Evolutionary conservation across 1,284 basidiomycete species (phyloP).

Genomic region (Cutaneotrichosporon curvatum): DNA sequence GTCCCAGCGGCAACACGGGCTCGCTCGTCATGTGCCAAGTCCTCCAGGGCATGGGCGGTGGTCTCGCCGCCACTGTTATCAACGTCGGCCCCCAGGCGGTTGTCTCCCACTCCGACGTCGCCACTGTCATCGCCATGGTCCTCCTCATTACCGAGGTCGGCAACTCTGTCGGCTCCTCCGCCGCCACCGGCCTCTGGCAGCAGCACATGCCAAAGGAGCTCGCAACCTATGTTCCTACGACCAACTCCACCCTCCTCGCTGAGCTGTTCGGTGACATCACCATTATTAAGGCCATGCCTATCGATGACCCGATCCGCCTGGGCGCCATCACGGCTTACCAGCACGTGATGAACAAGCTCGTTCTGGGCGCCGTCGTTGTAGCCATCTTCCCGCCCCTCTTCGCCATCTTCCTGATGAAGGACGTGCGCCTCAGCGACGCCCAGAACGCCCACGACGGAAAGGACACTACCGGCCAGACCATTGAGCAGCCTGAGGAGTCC

Average conservation of each 20-base stretch:
- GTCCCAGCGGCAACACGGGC: constrained; percentile 52
- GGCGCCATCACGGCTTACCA: constrained; percentile 53
- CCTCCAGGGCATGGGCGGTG: constrained; percentile 48
- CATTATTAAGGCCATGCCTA: constrained; percentile 48
- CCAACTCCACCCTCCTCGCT: constrained; percentile 35
- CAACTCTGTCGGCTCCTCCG: constrained; percentile 50
- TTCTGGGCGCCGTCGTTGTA: constrained; percentile 37
- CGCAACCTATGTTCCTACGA: constrained; percentile 49
- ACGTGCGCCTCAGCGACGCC: constrained; percentile 46
- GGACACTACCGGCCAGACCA: constrained; percentile 26
- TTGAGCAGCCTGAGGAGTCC: constrained; percentile 11
- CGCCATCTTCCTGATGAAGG: constrained; percentile 40
- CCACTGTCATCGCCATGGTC: constrained; percentile 71
- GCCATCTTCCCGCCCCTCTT: constrained; percentile 43
- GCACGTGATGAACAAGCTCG: constrained; percentile 41
- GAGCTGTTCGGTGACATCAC: constrained; percentile 54
- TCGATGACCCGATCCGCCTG: constrained; percentile 53
- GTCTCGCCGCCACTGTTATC: constrained; percentile 61
- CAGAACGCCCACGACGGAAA: constrained; percentile 48
- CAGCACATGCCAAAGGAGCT: constrained; percentile 53
- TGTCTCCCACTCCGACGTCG: constrained; percentile 68
- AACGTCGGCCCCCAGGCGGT: constrained; percentile 73
- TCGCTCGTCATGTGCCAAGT: constrained; percentile 54
- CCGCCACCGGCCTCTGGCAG: constrained; percentile 40
- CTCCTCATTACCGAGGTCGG: constrained; percentile 57